Evolutionary conservation across 1,284 basidiomycete genomes (phyloP).

Genomic region (Ganoderma lingzhi): DNA sequence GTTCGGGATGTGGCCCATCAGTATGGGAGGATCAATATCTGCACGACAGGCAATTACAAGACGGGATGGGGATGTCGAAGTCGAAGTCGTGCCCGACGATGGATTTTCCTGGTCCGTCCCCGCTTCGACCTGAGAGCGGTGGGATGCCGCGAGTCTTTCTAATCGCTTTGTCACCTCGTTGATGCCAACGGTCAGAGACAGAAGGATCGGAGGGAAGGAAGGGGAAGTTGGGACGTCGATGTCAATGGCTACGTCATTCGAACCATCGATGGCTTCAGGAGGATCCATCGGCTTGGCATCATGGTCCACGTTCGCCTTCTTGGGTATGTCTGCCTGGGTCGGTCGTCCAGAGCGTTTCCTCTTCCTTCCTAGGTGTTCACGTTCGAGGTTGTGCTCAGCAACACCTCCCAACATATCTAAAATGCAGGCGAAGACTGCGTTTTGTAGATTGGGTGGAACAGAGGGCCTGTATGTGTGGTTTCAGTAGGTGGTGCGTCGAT

Average conservation of each 20-base stretch:
- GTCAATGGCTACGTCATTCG: neutral
- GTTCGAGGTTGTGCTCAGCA: conserved; percentile 50
- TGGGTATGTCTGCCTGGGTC: conserved; percentile 15
- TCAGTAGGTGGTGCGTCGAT: conserved; percentile 9
- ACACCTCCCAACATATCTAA: conserved; percentile 59
- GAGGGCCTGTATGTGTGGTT: conserved; percentile 59
- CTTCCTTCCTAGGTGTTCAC: conserved; percentile 46
- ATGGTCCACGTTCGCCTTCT: conserved; percentile 27
- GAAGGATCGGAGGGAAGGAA: conserved; percentile 56
- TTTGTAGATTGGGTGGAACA: conserved; percentile 70
- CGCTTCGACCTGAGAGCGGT: conserved; percentile 35
- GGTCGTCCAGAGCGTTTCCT: conserved; percentile 40
- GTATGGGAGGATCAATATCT: conserved; percentile 75
- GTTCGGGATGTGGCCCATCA: conserved; percentile 77
- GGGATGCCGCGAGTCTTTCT: conserved; percentile 62
- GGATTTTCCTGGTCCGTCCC: neutral
- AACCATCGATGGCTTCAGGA: neutral
- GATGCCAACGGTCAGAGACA: conserved; percentile 65
- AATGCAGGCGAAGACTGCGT: conserved; percentile 58
- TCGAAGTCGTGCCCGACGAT: neutral
- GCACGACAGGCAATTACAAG: conserved; percentile 74
- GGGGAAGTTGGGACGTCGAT: conserved; percentile 2
- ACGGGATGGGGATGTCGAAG: conserved; percentile 19
- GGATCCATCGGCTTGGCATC: neutral
- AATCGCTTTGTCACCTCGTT: conserved; percentile 83